Evolutionary conservation across 176 grass and related monocot species (phyloP).

Genomic region (Raddia guianensis): DNA sequence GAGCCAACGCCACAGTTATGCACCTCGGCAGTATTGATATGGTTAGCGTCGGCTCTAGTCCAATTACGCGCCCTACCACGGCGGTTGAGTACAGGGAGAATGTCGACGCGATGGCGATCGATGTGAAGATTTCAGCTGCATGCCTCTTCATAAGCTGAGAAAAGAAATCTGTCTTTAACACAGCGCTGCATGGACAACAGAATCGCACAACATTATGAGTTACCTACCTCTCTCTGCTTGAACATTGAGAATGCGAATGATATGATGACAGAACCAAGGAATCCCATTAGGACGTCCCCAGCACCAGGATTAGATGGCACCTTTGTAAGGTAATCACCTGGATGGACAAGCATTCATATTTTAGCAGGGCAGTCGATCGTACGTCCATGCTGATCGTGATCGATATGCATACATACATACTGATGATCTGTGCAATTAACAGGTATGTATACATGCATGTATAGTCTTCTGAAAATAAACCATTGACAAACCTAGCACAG

Average conservation of each 20-base stretch:
- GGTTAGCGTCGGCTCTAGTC: slow-evolving; percentile 73
- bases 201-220: no score
- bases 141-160: slow-evolving; percentile 88
- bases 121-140: slow-evolving; percentile 91
- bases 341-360: no score
- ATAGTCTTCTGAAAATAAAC: neutral
- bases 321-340: slow-evolving; percentile 85
- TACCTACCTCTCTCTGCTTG: slow-evolving; percentile 69
- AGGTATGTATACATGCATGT: no score
- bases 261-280: slow-evolving; percentile 95
- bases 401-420: no score
- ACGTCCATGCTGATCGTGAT: no score
- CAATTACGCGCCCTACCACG: slow-evolving; percentile 63
- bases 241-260: slow-evolving; percentile 98
- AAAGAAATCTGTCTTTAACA: no score
- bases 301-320: slow-evolving; percentile 85
- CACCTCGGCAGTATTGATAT: slow-evolving; percentile 90
- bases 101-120: slow-evolving; percentile 63
- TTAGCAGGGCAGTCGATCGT: neutral
- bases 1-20: slow-evolving; percentile 83
- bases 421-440: no score
- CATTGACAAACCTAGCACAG: slow-evolving; percentile 77
- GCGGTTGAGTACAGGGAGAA: slow-evolving; percentile 97
- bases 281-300: slow-evolving; percentile 89
- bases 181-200: no score